These are phyloP conservation scores for Cercospora brassicicola DNA, from an alignment of 2,329 filamentous ascomycete species.

Conservation along the genomic window DNA sequence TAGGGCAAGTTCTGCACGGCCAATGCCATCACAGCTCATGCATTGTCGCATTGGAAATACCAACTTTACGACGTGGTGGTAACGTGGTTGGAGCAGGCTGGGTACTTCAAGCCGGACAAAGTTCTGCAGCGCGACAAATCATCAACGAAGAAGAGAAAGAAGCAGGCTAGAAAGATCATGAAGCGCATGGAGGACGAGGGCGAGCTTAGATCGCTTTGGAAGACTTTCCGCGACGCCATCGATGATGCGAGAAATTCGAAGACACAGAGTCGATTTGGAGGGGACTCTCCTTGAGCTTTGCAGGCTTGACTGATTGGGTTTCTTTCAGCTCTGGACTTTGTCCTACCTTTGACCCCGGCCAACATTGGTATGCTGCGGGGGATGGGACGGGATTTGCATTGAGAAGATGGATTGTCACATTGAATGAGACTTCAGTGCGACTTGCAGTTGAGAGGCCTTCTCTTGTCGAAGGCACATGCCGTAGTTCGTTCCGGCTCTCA, in stretches of 20 bases:
- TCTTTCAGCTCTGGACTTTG: not conserved
- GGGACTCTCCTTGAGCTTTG: not conserved
- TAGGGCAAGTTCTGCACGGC: not conserved
- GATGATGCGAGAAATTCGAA: slow-evolving; percentile 57
- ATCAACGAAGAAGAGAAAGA: slow-evolving; percentile 59
- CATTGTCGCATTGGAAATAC: slow-evolving; percentile 72
- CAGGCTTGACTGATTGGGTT: not conserved
- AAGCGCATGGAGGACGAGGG: slow-evolving; percentile 62
- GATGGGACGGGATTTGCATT: not conserved
- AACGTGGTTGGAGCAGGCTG: slow-evolving; percentile 59
- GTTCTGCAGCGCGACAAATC: slow-evolving; percentile 62
- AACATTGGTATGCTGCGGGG: not conserved
- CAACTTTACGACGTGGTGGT: slow-evolving; percentile 72
- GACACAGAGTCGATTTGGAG: slow-evolving; percentile 33
- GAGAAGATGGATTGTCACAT: not conserved
- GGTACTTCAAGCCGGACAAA: slow-evolving; percentile 58
- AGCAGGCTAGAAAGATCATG: slow-evolving; percentile 63
- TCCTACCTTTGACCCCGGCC: not conserved
- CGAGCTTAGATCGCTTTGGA: slow-evolving; percentile 62
- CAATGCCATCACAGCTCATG: slow-evolving; percentile 56
- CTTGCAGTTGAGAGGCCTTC: not conserved
- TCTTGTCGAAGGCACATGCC: not conserved
- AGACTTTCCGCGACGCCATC: slow-evolving; percentile 64
- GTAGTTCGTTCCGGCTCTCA: not conserved
- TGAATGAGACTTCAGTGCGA: not conserved